Evolutionary conservation across 257 asterid genomes (phyloP), one percentile per base, ranked within the genome.

Genomic region (Petrea volubilis): DNA sequence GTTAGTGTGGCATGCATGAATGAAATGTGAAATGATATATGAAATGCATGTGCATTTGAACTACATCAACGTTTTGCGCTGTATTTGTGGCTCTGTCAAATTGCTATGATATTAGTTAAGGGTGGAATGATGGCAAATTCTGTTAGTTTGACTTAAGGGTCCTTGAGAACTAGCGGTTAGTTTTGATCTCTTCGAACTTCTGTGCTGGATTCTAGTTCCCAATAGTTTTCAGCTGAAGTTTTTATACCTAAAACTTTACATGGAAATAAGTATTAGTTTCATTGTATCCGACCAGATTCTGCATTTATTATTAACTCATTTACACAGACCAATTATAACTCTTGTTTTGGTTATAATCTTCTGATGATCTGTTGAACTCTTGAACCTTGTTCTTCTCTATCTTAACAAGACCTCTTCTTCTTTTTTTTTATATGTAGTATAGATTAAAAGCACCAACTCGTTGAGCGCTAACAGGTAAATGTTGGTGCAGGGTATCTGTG

Each of bases 401-500:
- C 14, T 20, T 17, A 21, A 38, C 58, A 33, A 50, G 41, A n/a
- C n/a, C n/a, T n/a, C n/a, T n/a, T n/a, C n/a, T n/a, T n/a, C n/a
- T n/a, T n/a, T n/a, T n/a, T n/a, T n/a, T n/a, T n/a, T n/a, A n/a
- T n/a, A n/a, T n/a, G n/a, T n/a, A n/a, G n/a, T n/a, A n/a, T n/a
- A n/a, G n/a, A n/a, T n/a, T n/a, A n/a, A n/a, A n/a, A n/a, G n/a
- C n/a, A n/a, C n/a, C n/a, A n/a, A n/a, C n/a, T n/a, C n/a, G n/a
- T n/a, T n/a, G n/a, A n/a, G n/a, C n/a, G n/a, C n/a, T n/a, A n/a
- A n/a, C n/a, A n/a, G n/a, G n/a, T n/a, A n/a, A n/a, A n/a, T n/a
- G 51, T 56, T 63, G 23, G 44, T 82, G 77, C 87, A 94, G 98
- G 98, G 98, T 23, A 73, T 94, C 57, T 74, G 87, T 72, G 95